A percentile compares a stretch with the other conserved stretches of the same genome.
Evolutionary conservation across 768 basidiomycete species (phyloP).

Genomic region (Pholiota molesta): DNA sequence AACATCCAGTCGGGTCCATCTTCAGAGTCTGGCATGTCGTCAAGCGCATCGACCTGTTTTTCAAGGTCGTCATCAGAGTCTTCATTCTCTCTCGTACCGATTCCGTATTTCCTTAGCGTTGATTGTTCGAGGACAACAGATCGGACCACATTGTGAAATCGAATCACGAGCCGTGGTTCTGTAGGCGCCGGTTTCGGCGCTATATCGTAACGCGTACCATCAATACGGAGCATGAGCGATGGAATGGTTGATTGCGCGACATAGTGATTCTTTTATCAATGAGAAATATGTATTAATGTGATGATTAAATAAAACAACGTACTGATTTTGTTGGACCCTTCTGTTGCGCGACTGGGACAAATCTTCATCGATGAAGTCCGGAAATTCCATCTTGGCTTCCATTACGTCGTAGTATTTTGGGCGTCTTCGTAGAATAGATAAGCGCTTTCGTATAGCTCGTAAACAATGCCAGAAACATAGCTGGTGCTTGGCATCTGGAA

Average conservation of each 20-base stretch:
- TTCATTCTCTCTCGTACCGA: neutral
- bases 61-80: neutral
- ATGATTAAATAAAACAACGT: neutral
- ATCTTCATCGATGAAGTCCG: constrained; percentile 26
- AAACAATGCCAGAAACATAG: constrained; percentile 24
- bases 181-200: too few relatives aligned
- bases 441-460: constrained; percentile 25
- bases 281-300: too few relatives aligned
- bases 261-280: too few relatives aligned
- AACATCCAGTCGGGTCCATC: constrained; percentile 17
- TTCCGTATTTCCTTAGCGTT: too few relatives aligned
- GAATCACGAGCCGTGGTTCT: too few relatives aligned
- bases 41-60: neutral
- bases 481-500: constrained; percentile 35
- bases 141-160: too few relatives aligned
- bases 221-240: too few relatives aligned
- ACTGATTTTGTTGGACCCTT: neutral
- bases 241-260: too few relatives aligned
- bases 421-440: constrained; percentile 23
- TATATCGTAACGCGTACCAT: too few relatives aligned
- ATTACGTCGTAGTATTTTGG: constrained; percentile 32
- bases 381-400: constrained; percentile 26
- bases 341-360: constrained; percentile 28
- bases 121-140: too few relatives aligned
- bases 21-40: constrained; percentile 6